phyloP scores from a whole-genome alignment of 2,329 filamentous ascomycete species.

The Hysterium pulicare region DNA sequence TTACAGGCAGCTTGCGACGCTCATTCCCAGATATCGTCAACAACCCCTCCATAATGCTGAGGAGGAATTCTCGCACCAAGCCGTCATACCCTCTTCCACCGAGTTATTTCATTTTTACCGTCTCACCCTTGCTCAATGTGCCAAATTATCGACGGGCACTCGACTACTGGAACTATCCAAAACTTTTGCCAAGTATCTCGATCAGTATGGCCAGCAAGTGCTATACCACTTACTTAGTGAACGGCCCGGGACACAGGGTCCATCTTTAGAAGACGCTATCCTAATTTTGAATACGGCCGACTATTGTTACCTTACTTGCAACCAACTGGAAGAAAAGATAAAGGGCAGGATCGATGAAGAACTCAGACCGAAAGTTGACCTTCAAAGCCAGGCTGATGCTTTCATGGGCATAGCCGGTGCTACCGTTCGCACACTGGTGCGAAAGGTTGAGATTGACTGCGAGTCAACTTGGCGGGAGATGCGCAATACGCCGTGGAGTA shows the following conservation, averaged over 20 bases:
- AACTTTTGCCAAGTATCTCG: constrained; percentile 87
- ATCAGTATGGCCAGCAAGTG: constrained; percentile 93
- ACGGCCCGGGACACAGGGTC: constrained; percentile 52
- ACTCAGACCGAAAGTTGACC: constrained; percentile 69
- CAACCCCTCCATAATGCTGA: constrained; percentile 77
- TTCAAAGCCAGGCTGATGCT: constrained; percentile 89
- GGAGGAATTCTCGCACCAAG: constrained; percentile 87
- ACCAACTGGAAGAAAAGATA: constrained; percentile 91
- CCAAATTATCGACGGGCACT: constrained; percentile 89
- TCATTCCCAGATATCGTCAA: constrained; percentile 84
- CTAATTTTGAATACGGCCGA: constrained; percentile 94
- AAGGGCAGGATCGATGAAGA: constrained; percentile 83
- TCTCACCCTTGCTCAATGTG: constrained; percentile 86
- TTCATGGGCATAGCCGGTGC: constrained; percentile 94
- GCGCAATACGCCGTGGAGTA: constrained; percentile 93
- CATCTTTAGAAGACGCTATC: constrained; percentile 71
- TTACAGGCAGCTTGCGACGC: constrained; percentile 64
- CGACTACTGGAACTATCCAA: constrained; percentile 79
- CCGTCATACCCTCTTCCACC: constrained; percentile 89
- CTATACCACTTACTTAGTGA: constrained; percentile 69
- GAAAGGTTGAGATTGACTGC: constrained; percentile 75
- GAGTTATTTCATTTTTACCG: constrained; percentile 98
- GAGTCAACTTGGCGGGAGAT: constrained; percentile 94
- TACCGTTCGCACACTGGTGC: constrained; percentile 78
- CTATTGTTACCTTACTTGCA: constrained; percentile 92